A percentile compares a stretch with the other conserved stretches of the same genome.
Evolutionary conservation across 805 yeast species (phyloP).

Genomic region (Ogataea minuta): DNA sequence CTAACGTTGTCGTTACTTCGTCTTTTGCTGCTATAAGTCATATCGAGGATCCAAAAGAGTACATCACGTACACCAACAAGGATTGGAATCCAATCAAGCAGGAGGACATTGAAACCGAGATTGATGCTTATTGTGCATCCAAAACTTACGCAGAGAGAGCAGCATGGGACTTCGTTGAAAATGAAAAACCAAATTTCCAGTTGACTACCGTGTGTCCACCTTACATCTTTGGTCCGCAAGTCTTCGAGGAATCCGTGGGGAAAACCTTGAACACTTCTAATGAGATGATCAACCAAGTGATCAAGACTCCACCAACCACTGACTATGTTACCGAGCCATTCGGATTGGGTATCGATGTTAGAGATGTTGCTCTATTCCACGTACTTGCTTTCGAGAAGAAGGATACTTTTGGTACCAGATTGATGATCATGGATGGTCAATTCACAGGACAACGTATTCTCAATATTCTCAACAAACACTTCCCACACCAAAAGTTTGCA

Average conservation of each 20-base stretch:
- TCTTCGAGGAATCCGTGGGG: conserved; percentile 35
- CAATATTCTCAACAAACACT: conserved; percentile 36
- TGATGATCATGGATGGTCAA: conserved; percentile 26
- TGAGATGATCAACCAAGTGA: conserved; percentile 30
- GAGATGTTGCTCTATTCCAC: conserved; percentile 64
- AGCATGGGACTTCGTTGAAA: conserved; percentile 51
- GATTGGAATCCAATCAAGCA: conserved; percentile 38
- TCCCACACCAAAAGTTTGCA: conserved; percentile 46
- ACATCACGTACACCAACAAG: conserved; percentile 25
- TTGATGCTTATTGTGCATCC: conserved; percentile 41
- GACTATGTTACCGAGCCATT: conserved; percentile 31
- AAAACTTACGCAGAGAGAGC: conserved; percentile 56
- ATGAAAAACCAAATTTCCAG: conserved; percentile 38
- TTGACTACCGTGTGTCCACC: conserved; percentile 42
- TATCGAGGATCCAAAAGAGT: neutral
- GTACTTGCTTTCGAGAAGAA: conserved; percentile 45
- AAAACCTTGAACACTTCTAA: conserved; percentile 39
- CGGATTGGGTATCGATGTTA: conserved; percentile 45
- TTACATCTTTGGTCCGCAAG: conserved; percentile 53
- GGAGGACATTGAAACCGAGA: conserved; percentile 26
- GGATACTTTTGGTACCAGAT: conserved; percentile 34
- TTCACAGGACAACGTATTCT: conserved; percentile 33
- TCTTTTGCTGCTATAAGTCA: conserved; percentile 51
- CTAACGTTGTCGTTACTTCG: conserved; percentile 53
- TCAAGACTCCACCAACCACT: conserved; percentile 24